These are phyloP conservation scores for Gossypium sturtianum DNA, from an alignment of 345 rosid genomes.

Conservation along the genomic window DNA sequence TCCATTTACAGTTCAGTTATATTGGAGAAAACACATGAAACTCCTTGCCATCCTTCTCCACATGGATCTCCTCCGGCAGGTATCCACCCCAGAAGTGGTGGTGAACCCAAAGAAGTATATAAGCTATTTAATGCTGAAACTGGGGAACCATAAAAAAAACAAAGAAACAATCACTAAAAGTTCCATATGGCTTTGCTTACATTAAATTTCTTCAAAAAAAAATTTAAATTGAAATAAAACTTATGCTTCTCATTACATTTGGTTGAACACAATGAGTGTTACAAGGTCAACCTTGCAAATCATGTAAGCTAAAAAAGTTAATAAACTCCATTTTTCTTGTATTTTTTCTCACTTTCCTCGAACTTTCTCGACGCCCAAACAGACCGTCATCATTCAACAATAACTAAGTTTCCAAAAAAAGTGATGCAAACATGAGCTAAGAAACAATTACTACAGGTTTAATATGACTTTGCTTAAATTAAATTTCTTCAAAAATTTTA, in stretches of 20 bases:
- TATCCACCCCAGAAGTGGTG: constrained; percentile 61
- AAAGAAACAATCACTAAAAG: constrained; percentile 2
- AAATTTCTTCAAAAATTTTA: not conserved
- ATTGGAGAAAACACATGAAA: constrained; percentile 66
- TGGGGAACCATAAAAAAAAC: constrained; percentile 19
- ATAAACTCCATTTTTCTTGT: not conserved
- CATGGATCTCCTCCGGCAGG: constrained; percentile 94
- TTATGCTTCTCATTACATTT: not conserved
- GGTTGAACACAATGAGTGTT: not conserved
- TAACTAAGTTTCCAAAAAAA: not conserved
- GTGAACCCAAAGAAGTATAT: constrained; percentile 52
- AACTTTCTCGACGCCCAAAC: constrained; percentile 17
- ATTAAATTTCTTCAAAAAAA: not conserved
- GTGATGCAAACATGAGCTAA: not conserved
- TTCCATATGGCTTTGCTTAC: not conserved
- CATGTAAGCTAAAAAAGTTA: not conserved
- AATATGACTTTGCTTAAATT: not conserved
- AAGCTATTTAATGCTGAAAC: constrained; percentile 72
- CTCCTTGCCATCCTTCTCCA: constrained; percentile 82
- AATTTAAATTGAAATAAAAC: not conserved
- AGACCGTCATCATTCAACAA: not conserved
- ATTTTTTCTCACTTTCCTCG: not conserved
- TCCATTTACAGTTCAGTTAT: constrained; percentile 65
- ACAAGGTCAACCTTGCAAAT: not conserved
- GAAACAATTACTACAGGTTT: not conserved